Evolutionary conservation across 2,329 filamentous ascomycete genomes (phyloP).

Genomic region (Elsinoe fawcettii): DNA sequence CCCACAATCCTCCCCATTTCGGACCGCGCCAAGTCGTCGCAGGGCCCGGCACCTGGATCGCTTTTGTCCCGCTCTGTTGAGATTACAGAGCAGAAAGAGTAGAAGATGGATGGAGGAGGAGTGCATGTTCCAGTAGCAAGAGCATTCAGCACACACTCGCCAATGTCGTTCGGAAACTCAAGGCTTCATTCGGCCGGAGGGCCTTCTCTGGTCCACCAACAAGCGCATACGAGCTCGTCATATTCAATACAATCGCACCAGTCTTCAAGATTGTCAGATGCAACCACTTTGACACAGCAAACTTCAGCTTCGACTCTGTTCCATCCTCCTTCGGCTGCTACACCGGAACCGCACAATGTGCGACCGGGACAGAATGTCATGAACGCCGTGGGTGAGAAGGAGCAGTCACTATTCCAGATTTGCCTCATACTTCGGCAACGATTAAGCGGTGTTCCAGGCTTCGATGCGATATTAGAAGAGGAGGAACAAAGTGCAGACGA

Average conservation of each 20-base stretch:
- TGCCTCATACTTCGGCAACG: constrained; percentile 78
- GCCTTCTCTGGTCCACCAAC: constrained; percentile 34
- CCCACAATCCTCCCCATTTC: constrained; percentile 9
- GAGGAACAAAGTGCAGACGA: constrained; percentile 62
- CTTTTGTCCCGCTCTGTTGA: constrained; percentile 1
- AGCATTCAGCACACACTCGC: constrained; percentile 11
- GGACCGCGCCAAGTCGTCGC: constrained; percentile 1
- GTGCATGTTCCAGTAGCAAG: constrained; percentile 13
- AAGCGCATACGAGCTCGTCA: constrained; percentile 40
- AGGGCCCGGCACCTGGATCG: background rate
- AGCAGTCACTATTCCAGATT: constrained; percentile 88
- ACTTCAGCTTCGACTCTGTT: constrained; percentile 41
- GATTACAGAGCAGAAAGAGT: background rate
- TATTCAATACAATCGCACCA: constrained; percentile 42
- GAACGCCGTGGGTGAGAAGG: constrained; percentile 90
- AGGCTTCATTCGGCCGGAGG: constrained; percentile 23
- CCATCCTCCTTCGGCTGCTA: constrained; percentile 26
- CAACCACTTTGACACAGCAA: constrained; percentile 32
- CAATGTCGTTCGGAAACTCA: constrained; percentile 15
- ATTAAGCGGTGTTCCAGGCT: constrained; percentile 73
- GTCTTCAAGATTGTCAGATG: constrained; percentile 40
- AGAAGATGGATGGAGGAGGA: constrained; percentile 16
- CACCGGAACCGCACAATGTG: constrained; percentile 47
- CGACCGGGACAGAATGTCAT: constrained; percentile 87
- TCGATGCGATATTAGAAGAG: constrained; percentile 63